Base-by-base conservation (phyloP, 1,139 yeast species). In the Yamadazyma friedrichii region DNA sequence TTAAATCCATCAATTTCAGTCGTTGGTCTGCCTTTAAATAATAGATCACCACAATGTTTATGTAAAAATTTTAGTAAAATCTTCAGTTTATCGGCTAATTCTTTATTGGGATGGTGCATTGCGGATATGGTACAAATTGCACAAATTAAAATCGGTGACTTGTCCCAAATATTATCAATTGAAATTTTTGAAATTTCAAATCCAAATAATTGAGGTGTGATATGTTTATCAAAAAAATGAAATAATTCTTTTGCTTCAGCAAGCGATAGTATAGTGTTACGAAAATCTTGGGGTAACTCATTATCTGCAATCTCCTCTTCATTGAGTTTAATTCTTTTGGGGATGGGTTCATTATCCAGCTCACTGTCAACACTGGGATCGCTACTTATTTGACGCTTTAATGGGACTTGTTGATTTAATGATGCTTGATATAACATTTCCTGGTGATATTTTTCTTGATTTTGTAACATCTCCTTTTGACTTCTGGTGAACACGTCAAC, bases 171-270 rank as follows among this genome's bases (percentile, higher is more conserved):
- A 2, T 60, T 59, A 15, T 76, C 74, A 2, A 79, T 69, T 0
- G 75, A 63, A 41, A 80, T 70, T 40, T 70, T 66, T 1, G 82
- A 70, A 2, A 82, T 67, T 40, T 76, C 81, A 56, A 82, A 83
- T 1, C 88, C 88, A 61, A 81, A 82, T 33, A 83, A 61, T 51
- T 82, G 87, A 15, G 82, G 82, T 0, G 85, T 69, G 15, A 82
- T 79, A 43, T 80, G 73, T 3, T 67, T 58, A 49, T 79, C 76
- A 53, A 83, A 83, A 45, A 69, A 78, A 6, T 56, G 50, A 45
- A 82, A 78, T 12, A 82, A 61, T 22, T 68, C 74, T 20, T 59
- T 55, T 0, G 87, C 87, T 42, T 81, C 75, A 1, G 59, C 64
- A 30, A 62, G 53, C 1, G 65, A 45, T 2, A 78, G 47, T 13